phyloP scores from a whole-genome alignment of 2,329 filamentous ascomycete genomes.

The Epichloe bromicola region DNA sequence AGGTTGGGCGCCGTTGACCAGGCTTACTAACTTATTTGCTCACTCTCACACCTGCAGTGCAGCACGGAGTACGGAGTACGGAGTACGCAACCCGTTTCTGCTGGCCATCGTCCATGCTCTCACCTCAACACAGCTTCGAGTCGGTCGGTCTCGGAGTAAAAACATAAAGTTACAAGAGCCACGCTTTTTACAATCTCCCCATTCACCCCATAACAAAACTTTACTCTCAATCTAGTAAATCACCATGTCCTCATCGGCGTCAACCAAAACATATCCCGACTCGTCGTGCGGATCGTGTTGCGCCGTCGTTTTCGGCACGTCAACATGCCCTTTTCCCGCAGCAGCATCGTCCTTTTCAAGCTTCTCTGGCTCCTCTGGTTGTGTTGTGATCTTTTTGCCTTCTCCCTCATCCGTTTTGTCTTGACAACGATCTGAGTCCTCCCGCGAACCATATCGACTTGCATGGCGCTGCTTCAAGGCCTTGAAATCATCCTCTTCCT shows the following conservation, averaged over 20 bases:
- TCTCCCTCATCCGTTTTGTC: conserved; percentile 21
- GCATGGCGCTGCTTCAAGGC: conserved; percentile 27
- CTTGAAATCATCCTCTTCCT: conserved; percentile 53
- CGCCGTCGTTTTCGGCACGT: neutral
- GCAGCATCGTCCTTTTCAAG: neutral
- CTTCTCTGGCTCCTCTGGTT: conserved; percentile 1
- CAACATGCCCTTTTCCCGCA: neutral
- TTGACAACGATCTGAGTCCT: conserved; percentile 4
- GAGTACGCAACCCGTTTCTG: neutral
- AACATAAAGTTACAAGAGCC: neutral
- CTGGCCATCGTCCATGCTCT: neutral
- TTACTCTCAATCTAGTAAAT: conserved; percentile 53
- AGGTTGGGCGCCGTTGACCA: too few species aligned
- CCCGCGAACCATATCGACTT: conserved; percentile 13
- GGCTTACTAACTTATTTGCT: too few species aligned
- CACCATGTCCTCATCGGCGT: conserved; percentile 79
- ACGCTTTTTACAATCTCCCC: neutral
- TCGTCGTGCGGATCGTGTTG: conserved; percentile 49
- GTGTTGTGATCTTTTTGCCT: neutral
- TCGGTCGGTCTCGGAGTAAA: neutral
- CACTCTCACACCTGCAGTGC: too few species aligned
- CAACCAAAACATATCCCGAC: conserved; percentile 63
- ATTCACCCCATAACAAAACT: neutral
- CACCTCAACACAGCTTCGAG: neutral
- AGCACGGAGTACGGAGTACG: too few species aligned